A percentile compares a stretch with the other conserved stretches of the same genome.
phyloP scores from a whole-genome alignment of 805 yeast genomes.

The Starmerella sp. region DNA sequence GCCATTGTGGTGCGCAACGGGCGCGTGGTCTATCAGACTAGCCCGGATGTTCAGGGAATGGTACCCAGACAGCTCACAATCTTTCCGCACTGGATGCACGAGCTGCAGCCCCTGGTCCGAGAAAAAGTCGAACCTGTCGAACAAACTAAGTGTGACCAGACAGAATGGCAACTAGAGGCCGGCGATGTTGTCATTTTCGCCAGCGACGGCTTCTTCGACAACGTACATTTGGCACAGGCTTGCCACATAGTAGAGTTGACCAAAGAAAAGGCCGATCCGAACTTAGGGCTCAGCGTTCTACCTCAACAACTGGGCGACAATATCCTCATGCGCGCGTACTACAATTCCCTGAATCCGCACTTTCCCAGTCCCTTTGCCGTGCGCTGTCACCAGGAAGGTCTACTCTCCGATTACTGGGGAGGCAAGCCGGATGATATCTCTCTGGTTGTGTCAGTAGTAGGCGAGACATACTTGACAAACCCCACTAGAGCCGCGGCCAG shows the following conservation, averaged over 20 bases:
- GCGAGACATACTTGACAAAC: constrained; percentile 1
- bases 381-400: constrained; percentile 43
- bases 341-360: constrained; percentile 57
- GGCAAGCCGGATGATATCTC: constrained; percentile 96
- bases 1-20: constrained; percentile 69
- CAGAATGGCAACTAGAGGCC: constrained; percentile 50
- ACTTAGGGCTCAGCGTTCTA: neutral
- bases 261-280: neutral
- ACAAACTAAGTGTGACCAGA: constrained; percentile 22
- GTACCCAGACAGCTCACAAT: constrained; percentile 87
- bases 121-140: constrained; percentile 43
- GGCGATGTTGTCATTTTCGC: constrained; percentile 76
- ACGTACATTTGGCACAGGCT: constrained; percentile 43
- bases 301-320: constrained; percentile 40
- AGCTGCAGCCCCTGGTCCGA: constrained; percentile 34
- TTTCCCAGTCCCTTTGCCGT: constrained; percentile 78
- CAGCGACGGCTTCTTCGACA: constrained; percentile 90
- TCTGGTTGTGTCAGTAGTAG: constrained; percentile 57
- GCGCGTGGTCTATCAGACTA: constrained; percentile 34
- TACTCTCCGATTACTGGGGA: constrained; percentile 34
- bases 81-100: constrained; percentile 46
- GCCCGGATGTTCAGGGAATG: constrained; percentile 21
- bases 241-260: constrained; percentile 14
- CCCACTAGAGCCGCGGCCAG: neutral
- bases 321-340: constrained; percentile 57